Percentiles rank a stretch among this genome's conserved stretches.
phyloP scores from a whole-genome alignment of 2,329 filamentous ascomycete species.

The Grosmannia huntii region DNA sequence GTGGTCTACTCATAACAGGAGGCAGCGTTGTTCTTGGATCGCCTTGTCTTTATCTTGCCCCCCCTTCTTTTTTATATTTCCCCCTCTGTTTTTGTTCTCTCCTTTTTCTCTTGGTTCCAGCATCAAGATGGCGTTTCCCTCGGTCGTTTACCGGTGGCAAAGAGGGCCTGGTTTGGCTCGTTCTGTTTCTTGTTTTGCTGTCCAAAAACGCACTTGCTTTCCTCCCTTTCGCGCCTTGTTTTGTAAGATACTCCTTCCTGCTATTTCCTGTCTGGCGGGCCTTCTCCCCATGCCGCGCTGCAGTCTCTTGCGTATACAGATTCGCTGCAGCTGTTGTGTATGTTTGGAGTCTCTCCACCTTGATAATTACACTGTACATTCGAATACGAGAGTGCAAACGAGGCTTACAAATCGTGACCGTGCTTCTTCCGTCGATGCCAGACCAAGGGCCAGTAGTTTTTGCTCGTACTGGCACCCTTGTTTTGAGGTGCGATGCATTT shows the following conservation, averaged over 20 bases:
- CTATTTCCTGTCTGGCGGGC: neutral
- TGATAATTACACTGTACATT: neutral
- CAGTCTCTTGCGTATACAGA: neutral
- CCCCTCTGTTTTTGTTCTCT: neutral
- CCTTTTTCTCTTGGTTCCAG: neutral
- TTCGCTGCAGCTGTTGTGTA: neutral
- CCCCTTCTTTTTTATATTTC: neutral
- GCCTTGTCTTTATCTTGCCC: neutral
- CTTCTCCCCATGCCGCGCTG: neutral
- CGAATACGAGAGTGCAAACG: neutral
- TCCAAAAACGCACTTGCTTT: neutral
- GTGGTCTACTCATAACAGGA: neutral
- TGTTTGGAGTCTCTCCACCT: neutral
- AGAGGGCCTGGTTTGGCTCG: neutral
- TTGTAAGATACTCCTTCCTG: neutral
- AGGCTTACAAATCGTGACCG: too few species aligned
- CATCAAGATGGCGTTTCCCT: slow-evolving; percentile 3
- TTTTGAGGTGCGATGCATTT: neutral
- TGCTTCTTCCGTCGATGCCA: too few species aligned
- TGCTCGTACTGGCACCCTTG: too few species aligned
- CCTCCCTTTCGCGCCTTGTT: neutral
- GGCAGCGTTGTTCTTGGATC: neutral
- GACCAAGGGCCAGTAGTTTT: too few species aligned
- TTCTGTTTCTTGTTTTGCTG: neutral
- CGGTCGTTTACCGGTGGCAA: neutral